Percentiles rank a stretch among this genome's conserved stretches.
These are phyloP conservation scores for Persicaria maculosa DNA, from an alignment of 148 eudicot genomes.

Conservation along the genomic window DNA sequence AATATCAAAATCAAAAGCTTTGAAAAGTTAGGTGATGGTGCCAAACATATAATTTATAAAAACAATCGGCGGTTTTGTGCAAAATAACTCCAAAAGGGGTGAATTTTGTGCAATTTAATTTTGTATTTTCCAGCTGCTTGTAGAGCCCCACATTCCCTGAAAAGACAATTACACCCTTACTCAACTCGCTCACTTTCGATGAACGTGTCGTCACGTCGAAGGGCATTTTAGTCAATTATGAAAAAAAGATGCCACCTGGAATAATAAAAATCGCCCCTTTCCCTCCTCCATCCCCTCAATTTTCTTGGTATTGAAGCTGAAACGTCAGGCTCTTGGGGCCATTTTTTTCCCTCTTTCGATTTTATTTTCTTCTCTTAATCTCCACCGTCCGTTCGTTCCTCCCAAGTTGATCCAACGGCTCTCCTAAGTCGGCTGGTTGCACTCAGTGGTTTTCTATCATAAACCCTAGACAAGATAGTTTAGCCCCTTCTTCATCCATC, in stretches of 20 bases:
- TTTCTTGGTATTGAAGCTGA: conserved; percentile 6
- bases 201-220: not conserved
- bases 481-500: conserved; percentile 9
- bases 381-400: conserved; percentile 11
- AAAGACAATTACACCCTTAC: not conserved
- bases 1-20: too few relatives aligned
- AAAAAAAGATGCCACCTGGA: not conserved
- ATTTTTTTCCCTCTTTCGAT: not conserved
- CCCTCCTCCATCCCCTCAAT: not conserved
- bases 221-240: not conserved
- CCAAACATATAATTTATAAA: too few relatives aligned
- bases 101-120: too few relatives aligned
- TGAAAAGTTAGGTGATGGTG: too few relatives aligned
- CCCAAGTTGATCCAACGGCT: conserved; percentile 24
- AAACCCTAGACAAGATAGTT: conserved; percentile 39
- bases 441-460: conserved; percentile 19
- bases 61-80: too few relatives aligned
- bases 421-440: conserved; percentile 16
- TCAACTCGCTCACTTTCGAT: not conserved
- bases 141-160: not conserved
- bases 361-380: not conserved
- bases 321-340: conserved; percentile 7
- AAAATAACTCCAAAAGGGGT: too few relatives aligned
- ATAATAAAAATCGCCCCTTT: not conserved
- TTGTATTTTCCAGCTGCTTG: not conserved